phyloP scores from a whole-genome alignment of 140 eudicot species.

The Stevia rebaudiana region DNA sequence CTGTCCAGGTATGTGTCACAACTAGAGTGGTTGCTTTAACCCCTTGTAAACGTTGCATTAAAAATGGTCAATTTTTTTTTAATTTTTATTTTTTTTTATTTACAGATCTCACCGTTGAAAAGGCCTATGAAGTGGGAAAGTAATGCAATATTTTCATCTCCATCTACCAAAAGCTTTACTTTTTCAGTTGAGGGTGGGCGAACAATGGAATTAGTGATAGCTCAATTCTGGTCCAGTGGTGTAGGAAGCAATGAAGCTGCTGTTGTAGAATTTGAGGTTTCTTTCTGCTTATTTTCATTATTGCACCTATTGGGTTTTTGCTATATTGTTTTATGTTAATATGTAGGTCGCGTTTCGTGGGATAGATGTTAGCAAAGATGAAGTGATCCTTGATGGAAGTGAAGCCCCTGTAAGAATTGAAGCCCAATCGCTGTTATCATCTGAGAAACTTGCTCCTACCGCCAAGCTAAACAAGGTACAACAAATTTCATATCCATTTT shows the following conservation, averaged over 20 bases:
- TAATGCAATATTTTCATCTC: constrained; percentile 70
- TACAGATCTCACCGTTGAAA: constrained; percentile 76
- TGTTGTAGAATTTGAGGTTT: constrained; percentile 86
- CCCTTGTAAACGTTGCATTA: too few species aligned
- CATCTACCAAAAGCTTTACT: constrained; percentile 81
- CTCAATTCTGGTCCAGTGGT: constrained; percentile 99
- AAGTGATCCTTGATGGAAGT: constrained; percentile 84
- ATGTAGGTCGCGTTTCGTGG: constrained; percentile 84
- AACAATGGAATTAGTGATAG: constrained; percentile 86
- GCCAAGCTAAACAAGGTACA: constrained; percentile 81
- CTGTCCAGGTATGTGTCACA: constrained; percentile 59
- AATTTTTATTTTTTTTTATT: constrained; percentile 22
- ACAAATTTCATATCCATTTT: constrained; percentile 14
- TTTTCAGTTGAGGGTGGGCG: constrained; percentile 81
- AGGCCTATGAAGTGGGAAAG: constrained; percentile 91
- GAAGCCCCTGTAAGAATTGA: constrained; percentile 90
- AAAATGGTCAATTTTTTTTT: too few species aligned
- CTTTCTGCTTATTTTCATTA: not conserved
- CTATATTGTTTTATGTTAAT: not conserved
- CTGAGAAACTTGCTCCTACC: constrained; percentile 75
- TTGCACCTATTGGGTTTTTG: not conserved
- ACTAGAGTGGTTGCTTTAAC: not conserved
- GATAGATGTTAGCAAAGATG: constrained; percentile 61
- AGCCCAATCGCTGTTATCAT: constrained; percentile 68
- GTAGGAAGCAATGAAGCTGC: constrained; percentile 80